Evolutionary conservation across 2,329 filamentous ascomycete species (phyloP).

Genomic region (Aspergillus sp.): DNA sequence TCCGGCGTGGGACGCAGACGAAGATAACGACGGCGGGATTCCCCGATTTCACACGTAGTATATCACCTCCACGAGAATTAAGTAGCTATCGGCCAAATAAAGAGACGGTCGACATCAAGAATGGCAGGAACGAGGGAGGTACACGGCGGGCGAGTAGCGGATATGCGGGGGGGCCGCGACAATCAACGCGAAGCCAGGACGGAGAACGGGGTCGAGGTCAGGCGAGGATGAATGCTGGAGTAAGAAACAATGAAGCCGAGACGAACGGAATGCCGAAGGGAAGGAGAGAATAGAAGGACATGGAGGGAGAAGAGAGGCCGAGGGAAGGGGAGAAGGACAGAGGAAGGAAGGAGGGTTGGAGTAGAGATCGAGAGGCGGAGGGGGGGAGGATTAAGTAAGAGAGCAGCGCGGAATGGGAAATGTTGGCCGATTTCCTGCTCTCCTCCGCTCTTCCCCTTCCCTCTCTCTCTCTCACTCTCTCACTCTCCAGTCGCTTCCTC

Average conservation of each 20-base stretch:
- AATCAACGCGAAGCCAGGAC: slow-evolving; percentile 13
- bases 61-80: neutral
- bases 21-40: no score
- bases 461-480: neutral
- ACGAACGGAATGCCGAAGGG: neutral
- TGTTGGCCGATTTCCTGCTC: neutral
- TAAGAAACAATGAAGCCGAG: slow-evolving; percentile 5
- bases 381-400: neutral
- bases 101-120: slow-evolving; percentile 4
- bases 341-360: neutral
- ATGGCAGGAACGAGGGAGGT: slow-evolving; percentile 8
- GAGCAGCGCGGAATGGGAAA: neutral
- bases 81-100: slow-evolving; percentile 1
- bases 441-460: neutral
- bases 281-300: slow-evolving; percentile 3
- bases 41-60: no score
- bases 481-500: neutral
- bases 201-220: neutral
- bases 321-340: slow-evolving; percentile 4
- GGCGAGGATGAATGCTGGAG: slow-evolving; percentile 6
- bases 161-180: slow-evolving; percentile 18
- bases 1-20: slow-evolving; percentile 2
- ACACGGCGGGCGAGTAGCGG: slow-evolving; percentile 12
- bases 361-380: neutral
- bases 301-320: slow-evolving; percentile 5